Base-by-base conservation (phyloP, 108 stramenopile species). In the Hondaea fermentalgiana region DNA sequence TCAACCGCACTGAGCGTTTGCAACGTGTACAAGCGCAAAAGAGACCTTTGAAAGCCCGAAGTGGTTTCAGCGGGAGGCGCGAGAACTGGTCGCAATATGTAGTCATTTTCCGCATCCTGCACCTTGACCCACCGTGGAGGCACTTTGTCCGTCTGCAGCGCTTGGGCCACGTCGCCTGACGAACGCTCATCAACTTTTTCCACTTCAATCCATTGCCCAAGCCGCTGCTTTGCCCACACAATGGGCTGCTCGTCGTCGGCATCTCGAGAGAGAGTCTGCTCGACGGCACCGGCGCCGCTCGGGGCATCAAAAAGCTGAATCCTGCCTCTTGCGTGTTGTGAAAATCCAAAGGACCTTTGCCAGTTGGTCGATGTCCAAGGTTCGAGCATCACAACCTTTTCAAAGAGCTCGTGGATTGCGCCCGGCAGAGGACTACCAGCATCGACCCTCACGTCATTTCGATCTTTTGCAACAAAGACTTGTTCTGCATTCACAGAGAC, bases 71-170 rank as follows among this genome's bases (percentile, higher is more conserved):
- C 64, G 25, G 25, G 4, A 17, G 8, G 16, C 23, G 44, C 12
- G n/a, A 53, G 49, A 53, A 53, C 51, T 10, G 76, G 76, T 17
- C 49, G 51, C 19, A 83, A 12, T 21, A 83, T 23, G 28, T 83
- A 83, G 76, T 83, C 76, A 53, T 83, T 1, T 83, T 83, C 76
- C 6, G 76, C 45, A 23, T 83, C 76, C 49, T 83, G 76, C 44
- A 83, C 25, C 45, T 53, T 53, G 49, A 53, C 51, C 76, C 76
- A 83, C 4, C 64, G 25, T 23, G 42, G 64, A 35, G 35, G 35
- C 35, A 35, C 35, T 35, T 35, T 1, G 35, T 35, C 35, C 35
- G 35, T 35, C 2, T 35, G 35, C 35, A 35, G 2, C 2, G 35
- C 35, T 35, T 35, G 35, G 35, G 35, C 35, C 35, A 35, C 35